Evolutionary conservation across 345 rosid genomes (phyloP), one percentile per base, ranked within the genome.

Genomic region (Bruguiera sexangula): DNA sequence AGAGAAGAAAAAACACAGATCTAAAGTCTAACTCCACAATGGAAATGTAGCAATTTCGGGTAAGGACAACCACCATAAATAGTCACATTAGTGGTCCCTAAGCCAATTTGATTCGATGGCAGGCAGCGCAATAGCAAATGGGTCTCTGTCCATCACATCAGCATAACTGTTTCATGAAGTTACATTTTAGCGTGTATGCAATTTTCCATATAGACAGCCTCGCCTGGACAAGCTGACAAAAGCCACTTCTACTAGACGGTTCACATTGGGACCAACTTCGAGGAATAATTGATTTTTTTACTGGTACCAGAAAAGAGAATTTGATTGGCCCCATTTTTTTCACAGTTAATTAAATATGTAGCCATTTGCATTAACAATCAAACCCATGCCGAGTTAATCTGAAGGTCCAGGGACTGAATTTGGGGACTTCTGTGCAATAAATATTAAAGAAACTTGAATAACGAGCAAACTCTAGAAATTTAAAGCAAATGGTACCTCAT

Each of bases 211-310:
- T 59, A 29, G 52, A 56, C 30, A 26, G 31, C 57, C 59, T 34
- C 48, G 61, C 20, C 62, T 68, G 79, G 3, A 31, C 52, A 31
- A 24, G 18, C 61, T 69, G 78, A 60, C 69, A 75, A 43, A 36
- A 32, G 62, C 58, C 60, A 48, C 67, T 46, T 48, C 52, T 56
- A 62, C 51, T 56, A 48, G 66, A 62, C 27, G 18, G 8, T 29
- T 36, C 20, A 63, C 29, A 46, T 68, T 63, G 79, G 77, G 81
- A 69, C 82, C 81, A 72, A 62, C 21, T 69, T 68, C 53, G 59
- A 72, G 68, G 71, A 62, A 66, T 31, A 55, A 59, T 43, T 70
- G 69, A 63, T 34, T 54, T 48, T 18, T 70, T 69, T 30, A 61
- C 67, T 43, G 56, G 0, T 24, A n/a, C 32, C 34, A 30, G 36